These are phyloP conservation scores for Polygonum maritimum DNA, from an alignment of 148 eudicot genomes.

Conservation along the genomic window DNA sequence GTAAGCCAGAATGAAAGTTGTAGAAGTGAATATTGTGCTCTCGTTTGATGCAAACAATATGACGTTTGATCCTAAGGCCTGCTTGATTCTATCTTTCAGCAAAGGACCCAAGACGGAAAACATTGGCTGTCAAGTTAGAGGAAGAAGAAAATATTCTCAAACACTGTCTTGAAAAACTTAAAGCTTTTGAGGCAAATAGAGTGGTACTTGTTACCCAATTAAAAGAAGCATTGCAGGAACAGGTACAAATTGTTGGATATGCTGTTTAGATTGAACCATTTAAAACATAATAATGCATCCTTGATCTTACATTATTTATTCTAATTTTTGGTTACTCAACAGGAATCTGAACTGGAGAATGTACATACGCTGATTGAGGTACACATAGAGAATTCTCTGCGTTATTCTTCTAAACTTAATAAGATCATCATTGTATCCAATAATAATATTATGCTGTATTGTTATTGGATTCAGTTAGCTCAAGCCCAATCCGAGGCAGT, in stretches of 20 bases:
- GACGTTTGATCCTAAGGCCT: background rate
- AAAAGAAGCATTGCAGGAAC: constrained; percentile 73
- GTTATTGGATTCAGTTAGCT: constrained; percentile 51
- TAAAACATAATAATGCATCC: too few species aligned
- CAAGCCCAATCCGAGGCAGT: constrained; percentile 72
- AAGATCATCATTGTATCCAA: background rate
- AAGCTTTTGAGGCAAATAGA: constrained; percentile 76
- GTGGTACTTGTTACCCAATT: constrained; percentile 61
- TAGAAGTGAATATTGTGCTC: background rate
- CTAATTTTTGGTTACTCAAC: constrained; percentile 14
- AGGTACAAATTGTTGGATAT: constrained; percentile 32
- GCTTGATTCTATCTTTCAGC: constrained; percentile 31
- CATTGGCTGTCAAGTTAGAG: constrained; percentile 64
- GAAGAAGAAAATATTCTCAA: constrained; percentile 63
- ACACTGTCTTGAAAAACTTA: constrained; percentile 73
- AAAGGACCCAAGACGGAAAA: constrained; percentile 73
- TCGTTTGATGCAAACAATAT: background rate
- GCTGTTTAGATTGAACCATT: background rate
- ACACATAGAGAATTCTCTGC: background rate
- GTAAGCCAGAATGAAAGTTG: constrained; percentile 22
- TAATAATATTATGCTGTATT: background rate
- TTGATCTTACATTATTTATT: background rate
- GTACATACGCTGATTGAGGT: constrained; percentile 91
- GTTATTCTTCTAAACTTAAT: too few species aligned
- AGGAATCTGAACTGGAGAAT: constrained; percentile 93